Base-by-base conservation (phyloP, 192 early-diverging fungal species). In the Entomortierella beljakovae region DNA sequence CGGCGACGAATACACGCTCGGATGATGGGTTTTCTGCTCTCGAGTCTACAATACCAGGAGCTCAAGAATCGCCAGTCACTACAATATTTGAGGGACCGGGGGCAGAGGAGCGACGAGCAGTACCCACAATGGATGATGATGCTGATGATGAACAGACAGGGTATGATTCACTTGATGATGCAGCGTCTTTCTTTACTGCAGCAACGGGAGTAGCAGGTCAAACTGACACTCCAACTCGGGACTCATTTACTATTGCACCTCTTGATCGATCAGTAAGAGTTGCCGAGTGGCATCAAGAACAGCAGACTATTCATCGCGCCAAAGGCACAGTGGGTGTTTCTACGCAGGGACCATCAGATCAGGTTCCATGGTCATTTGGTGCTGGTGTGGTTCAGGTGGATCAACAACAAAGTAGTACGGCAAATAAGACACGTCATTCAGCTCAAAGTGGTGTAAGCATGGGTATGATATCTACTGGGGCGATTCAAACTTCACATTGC, bases 131-230 rank as follows among this genome's bases (percentile, higher is more conserved):
- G 20, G 54, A 79, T 23, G 75, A 79, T 7, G 75, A 79, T 52
- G 75, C 75, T 7, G 75, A 79, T 25, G 75, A 79, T 32, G 75
- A 79, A 35, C 67, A 79, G 32, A 79, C 75, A 9, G 75, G 75
- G 16, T 79, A 79, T 50, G 75, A 79, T 48, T 79, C 75, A 6
- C 40, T 79, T 31, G 75, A 79, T 51, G 75, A 79, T 23, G 75
- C 75, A 16, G 75, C 61, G 9, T 79, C 75, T 16, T 79, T 79
- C 57, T 69, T 79, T 32, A 79, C 75, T n/a, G 75, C 75, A 0
- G 61, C 61, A 3, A 79, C 75, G 48, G 75, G 67, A 2, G 25
- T 70, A 28, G 75, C 68, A 2, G 64, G 54, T 0, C 75, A 79
- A 3, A 42, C 51, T 6, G 75, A 79, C 16, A 79, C 67, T 18